Base-by-base conservation (phyloP, 2,329 filamentous ascomycete genomes). In the Aspergillus sp. region DNA sequence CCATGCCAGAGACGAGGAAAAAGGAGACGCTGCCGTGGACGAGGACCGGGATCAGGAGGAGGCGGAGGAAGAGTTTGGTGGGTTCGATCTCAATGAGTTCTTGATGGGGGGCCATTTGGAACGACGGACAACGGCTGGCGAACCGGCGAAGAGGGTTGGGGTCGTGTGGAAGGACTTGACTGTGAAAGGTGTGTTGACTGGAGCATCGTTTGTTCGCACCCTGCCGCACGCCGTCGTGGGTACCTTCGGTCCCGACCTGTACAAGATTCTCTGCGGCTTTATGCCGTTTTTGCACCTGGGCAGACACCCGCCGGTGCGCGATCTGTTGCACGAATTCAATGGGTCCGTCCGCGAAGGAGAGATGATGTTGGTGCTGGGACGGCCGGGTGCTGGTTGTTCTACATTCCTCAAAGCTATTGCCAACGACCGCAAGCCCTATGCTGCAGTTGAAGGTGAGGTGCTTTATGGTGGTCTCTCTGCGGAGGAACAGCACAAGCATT, bases 211-310 rank as follows among this genome's bases (percentile, higher is more conserved):
- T 52, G 85, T 86, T 28, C 80, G 80, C 50, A 88, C 85, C 0
- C 68, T 91, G 0, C 86, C 86, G 0, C 78, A 86, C 52, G 86
- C 86, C 2, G 74, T 91, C 34, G 52, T 88, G 4, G 85, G 85
- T 26, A 89, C 86, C 0, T 91, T 93, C 61, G 87, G 87, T 0
- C 86, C 86, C 0, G 87, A 91, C 63, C 69, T 91, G 1, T 91
- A 87, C 62, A 76, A 72, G 26, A 68, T 87, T 5, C 56, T 89
- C 9, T 72, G 71, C 30, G 60, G 70, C 5, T 81, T 78, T 47
- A 57, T 80, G 27, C 79, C 79, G 0, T 67, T 69, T 19, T 49
- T 80, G 10, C 70, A 65, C 35, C 64, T 78, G 41, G 70, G 72
- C 5, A 70, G 70, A 41, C 67, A 71, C 19, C 73, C 72, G 4